A percentile compares a stretch with the other conserved stretches of the same genome.
Evolutionary conservation across 805 yeast species (phyloP).

Genomic region (Wickerhamiella allomyrinae): DNA sequence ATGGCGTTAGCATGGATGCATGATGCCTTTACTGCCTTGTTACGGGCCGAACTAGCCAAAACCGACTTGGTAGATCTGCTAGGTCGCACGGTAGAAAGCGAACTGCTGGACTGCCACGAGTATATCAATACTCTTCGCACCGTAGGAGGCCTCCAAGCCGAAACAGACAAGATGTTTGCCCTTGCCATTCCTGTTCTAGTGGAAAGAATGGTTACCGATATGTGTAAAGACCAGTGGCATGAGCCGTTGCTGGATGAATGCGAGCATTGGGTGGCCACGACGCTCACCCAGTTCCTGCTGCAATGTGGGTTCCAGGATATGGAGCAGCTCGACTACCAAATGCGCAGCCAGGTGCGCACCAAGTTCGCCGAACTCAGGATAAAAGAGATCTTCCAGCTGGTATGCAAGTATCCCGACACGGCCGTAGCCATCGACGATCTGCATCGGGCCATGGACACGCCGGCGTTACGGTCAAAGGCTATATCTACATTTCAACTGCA

Average conservation of each 20-base stretch:
- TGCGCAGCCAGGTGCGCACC: neutral
- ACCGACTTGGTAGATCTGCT: neutral
- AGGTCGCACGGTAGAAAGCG: neutral
- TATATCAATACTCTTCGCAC: neutral
- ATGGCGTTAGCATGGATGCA: neutral
- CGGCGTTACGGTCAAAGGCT: conserved; percentile 36
- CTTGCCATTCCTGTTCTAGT: neutral
- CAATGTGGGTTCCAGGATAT: neutral
- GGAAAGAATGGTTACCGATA: neutral
- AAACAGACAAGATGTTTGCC: neutral
- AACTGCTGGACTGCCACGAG: neutral
- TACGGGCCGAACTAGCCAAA: neutral
- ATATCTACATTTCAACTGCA: conserved; percentile 36
- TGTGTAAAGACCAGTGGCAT: neutral
- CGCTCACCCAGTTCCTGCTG: neutral
- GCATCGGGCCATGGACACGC: conserved; percentile 34
- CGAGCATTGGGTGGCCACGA: neutral
- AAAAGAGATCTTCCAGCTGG: conserved; percentile 44
- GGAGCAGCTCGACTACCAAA: neutral
- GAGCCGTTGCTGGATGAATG: neutral
- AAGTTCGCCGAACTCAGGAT: conserved; percentile 32
- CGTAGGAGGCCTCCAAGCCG: neutral
- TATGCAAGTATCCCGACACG: conserved; percentile 39
- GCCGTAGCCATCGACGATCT: conserved; percentile 43
- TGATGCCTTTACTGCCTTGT: neutral